Conservation (phyloP, 768 basidiomycete species). For the Clavulina sp. region DNA sequence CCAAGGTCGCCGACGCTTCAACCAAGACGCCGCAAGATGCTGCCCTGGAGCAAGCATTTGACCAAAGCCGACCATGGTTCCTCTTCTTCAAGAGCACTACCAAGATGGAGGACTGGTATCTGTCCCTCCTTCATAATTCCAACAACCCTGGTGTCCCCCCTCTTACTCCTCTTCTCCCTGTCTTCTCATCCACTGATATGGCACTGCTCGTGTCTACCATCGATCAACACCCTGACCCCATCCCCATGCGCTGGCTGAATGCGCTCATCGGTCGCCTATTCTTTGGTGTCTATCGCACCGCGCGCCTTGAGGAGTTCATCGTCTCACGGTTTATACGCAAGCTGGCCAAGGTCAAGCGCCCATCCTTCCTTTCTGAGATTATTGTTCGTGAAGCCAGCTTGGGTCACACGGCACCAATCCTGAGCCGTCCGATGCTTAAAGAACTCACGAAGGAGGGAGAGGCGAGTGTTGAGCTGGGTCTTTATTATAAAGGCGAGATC, state of each 20-base stretch:
- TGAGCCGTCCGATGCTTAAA: slow-evolving; percentile 97
- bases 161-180: slow-evolving; percentile 37
- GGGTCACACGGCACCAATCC: slow-evolving; percentile 63
- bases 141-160: slow-evolving; percentile 16
- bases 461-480: slow-evolving; percentile 70
- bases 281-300: slow-evolving; percentile 79
- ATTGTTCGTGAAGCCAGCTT: slow-evolving; percentile 79
- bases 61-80: slow-evolving; percentile 64
- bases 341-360: slow-evolving; percentile 77
- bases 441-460: slow-evolving; percentile 90
- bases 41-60: slow-evolving; percentile 33
- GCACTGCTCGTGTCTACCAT: slow-evolving; percentile 61
- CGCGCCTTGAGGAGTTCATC: slow-evolving; percentile 65
- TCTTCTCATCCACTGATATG: slow-evolving; percentile 73
- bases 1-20: slow-evolving; percentile 20
- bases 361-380: slow-evolving; percentile 69
- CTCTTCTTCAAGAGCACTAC: slow-evolving; percentile 76
- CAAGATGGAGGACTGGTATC: slow-evolving; percentile 97
- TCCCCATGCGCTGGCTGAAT: slow-evolving; percentile 95
- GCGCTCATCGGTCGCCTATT: slow-evolving; percentile 85
- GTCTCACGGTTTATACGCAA: slow-evolving; percentile 86
- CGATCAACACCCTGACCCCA: slow-evolving; percentile 87
- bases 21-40: slow-evolving; percentile 23
- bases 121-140: slow-evolving; percentile 55
- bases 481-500: slow-evolving; percentile 73